Base-by-base conservation (phyloP, 768 basidiomycete species). In the Guyanaporus albipodus region DNA sequence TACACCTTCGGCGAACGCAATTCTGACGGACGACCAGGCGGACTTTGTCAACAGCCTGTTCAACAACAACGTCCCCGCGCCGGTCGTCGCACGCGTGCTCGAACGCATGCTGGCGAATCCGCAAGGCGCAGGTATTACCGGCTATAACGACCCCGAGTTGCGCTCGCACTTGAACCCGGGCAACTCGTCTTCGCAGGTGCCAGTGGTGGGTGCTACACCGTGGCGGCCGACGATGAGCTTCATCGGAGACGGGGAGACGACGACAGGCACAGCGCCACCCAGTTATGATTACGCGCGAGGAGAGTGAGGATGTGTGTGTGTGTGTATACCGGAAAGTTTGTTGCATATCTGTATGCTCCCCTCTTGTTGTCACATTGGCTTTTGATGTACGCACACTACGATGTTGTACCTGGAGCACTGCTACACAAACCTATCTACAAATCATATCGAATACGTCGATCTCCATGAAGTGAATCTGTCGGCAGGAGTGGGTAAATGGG, bases 201-300 rank as follows among this genome's bases (percentile, higher is more conserved):
- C 21, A 4, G 10, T 14, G 1, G 37, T 32, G 19, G 29, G 12
- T 24, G 6, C n/a, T n/a, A n/a, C 15, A 7, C 8, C 22, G 8
- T 44, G 54, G 80, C 53, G 74, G 31, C 72, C 78, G 32, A 80
- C 33, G 41, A 31, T 33, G 48, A 81, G 53, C 68, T 67, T 42
- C 50, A 54, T 58, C 64, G 70, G 38, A 53, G 61, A 60, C 60
- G 60, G 42, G 53, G 60, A 52, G 60, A 62, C 35, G 52, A 63
- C 55, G 54, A 60, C 44, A 53, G 62, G 47, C 2, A 52, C 49
- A 32, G 59, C 59, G 14, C 59, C 59, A 4, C 59, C 59, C 14
- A 61, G 59, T 29, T 61, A 61, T 48, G 55, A 60, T 36, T 49
- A 49, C 8, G 56, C 12, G 19, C 59, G 29, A 22, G 55, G 44